Base-by-base conservation (phyloP, 1,284 basidiomycete species). In the Apiotrichum montevideense region DNA sequence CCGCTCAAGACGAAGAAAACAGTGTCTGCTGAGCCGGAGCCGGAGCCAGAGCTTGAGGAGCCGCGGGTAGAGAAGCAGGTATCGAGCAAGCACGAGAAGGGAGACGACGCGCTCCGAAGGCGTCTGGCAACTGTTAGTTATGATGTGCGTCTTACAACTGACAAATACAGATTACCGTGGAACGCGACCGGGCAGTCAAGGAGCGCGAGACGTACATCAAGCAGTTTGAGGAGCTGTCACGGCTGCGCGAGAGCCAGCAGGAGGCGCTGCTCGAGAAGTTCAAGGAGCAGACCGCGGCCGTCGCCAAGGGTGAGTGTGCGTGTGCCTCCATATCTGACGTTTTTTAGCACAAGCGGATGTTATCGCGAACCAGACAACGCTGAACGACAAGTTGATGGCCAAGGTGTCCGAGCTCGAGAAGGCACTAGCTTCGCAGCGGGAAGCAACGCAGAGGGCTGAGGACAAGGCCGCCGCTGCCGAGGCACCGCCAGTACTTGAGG, bases 181-280 rank as follows among this genome's bases (percentile, higher is more conserved):
- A 72, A 45, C 49, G 67, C 29, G 68, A 71, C 42, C 62, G 69
- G 29, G 41, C 66, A 14, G 56, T 58, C 34, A 51, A 57, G 1
- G 71, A 75, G 56, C 55, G 71, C 7, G 75, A 75, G 51, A 61
- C 61, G 1, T 72, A 68, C 41, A 61, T 68, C 2, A 70, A 68
- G 52, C 75, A 77, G 59, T 74, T 77, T 52, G 73, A 75, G 47
- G 70, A 75, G 45, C 56, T 77, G 45, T 67, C 70, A 2, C 67
- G 66, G 15, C 47, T 67, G 15, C 62, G 68, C 15, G 58, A 62
- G n/a, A 67, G 66, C 2, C 67, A 63, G 2, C 50, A 57, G 0
- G 74, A 75, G 46, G 54, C 39, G 5, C 45, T 70, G n/a, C 66
- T 72, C 15, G 68, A 64, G 34, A 72, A 69, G 55, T 74, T 66